These are phyloP conservation scores for Fraxinus quadrangulata DNA, from an alignment of 257 asterid species.

Conservation along the genomic window DNA sequence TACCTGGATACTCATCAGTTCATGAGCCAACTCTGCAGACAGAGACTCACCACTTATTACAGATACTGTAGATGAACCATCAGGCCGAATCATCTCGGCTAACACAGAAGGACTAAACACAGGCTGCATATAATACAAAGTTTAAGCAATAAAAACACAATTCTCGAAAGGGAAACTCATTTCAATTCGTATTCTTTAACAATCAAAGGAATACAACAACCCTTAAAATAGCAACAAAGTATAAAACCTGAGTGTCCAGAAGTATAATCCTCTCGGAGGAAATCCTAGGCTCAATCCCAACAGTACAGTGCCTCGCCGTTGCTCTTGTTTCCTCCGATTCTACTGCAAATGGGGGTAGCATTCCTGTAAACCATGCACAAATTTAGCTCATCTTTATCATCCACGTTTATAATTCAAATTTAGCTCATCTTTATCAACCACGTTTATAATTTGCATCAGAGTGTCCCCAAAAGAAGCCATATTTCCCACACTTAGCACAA, in stretches of 20 bases:
- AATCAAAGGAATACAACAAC: slow-evolving; percentile 10
- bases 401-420: slow-evolving; percentile 3
- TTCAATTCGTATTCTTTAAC: slow-evolving; percentile 6
- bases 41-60: slow-evolving; percentile 74
- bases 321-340: slow-evolving; percentile 87
- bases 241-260: slow-evolving; percentile 85
- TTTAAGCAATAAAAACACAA: not conserved
- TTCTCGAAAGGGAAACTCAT: not conserved
- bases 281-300: slow-evolving; percentile 87
- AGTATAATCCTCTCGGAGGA: slow-evolving; percentile 88
- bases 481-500: not conserved
- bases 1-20: slow-evolving; percentile 96
- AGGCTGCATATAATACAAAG: slow-evolving; percentile 58
- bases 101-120: slow-evolving; percentile 86
- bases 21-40: slow-evolving; percentile 92
- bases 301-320: slow-evolving; percentile 80
- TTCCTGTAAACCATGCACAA: slow-evolving; percentile 45
- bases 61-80: slow-evolving; percentile 80
- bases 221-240: slow-evolving; percentile 1
- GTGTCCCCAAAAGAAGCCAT: not conserved
- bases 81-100: slow-evolving; percentile 94
- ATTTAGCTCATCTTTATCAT: slow-evolving; percentile 15
- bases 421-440: slow-evolving; percentile 6
- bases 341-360: slow-evolving; percentile 83
- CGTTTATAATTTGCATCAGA: slow-evolving; percentile 8